Conservation (phyloP, 23 red algal genomes). For the Gracilaria domingensis region DNA sequence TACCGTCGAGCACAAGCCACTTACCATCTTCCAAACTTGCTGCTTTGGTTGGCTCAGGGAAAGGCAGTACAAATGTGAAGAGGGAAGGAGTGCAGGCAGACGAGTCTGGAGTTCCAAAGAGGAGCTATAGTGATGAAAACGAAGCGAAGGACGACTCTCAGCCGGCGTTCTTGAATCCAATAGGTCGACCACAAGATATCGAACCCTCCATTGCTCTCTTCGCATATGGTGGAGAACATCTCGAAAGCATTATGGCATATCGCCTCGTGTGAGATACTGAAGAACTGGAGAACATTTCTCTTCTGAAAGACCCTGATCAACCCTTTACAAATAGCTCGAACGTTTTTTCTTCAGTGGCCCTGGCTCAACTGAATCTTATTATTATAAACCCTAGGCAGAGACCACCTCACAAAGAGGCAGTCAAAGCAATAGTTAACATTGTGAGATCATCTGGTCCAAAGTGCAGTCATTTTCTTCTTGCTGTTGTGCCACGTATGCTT, state of each 20-base stretch:
- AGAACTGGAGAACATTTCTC: slow-evolving; percentile 63
- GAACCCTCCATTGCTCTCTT: slow-evolving; percentile 34
- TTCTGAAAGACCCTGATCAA: slow-evolving; percentile 85
- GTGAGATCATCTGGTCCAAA: slow-evolving; percentile 75
- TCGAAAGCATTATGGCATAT: slow-evolving; percentile 21
- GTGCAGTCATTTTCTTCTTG: slow-evolving; percentile 82
- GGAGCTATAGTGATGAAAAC: not conserved
- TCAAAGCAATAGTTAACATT: slow-evolving; percentile 85
- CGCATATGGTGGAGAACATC: slow-evolving; percentile 32
- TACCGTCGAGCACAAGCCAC: not conserved
- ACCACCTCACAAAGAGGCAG: slow-evolving; percentile 78
- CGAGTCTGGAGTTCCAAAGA: not conserved
- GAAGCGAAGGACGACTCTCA: not conserved
- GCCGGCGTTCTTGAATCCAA: not conserved
- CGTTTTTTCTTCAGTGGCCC: slow-evolving; percentile 91
- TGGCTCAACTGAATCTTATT: slow-evolving; percentile 90
- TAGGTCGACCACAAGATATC: not conserved
- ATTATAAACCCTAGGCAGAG: slow-evolving; percentile 74
- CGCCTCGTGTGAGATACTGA: slow-evolving; percentile 37
- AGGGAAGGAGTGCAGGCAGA: not conserved
- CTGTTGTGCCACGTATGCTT: slow-evolving; percentile 88
- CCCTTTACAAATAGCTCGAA: slow-evolving; percentile 92
- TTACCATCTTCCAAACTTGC: not conserved
- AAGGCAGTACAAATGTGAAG: not conserved
- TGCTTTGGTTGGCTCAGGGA: not conserved